Conservation (phyloP, 352 stramenopile genomes). For the Achlya hypogyna region DNA sequence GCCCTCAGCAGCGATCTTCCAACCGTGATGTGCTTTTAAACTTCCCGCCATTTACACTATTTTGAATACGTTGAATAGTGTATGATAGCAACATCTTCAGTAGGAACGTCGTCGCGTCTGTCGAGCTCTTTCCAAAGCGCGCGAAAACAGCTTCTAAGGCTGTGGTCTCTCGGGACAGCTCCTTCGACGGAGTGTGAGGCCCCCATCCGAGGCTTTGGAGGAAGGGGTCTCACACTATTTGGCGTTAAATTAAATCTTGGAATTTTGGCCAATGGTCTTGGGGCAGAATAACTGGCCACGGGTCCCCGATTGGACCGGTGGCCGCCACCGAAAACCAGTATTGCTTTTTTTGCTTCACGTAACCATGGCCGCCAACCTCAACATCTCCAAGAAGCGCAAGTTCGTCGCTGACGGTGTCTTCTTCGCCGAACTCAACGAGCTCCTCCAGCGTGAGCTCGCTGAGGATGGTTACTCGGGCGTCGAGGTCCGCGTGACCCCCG, state of each 20-base stretch:
- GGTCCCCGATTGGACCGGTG: not conserved
- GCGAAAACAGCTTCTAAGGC: too few relatives aligned
- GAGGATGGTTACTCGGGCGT: constrained; percentile 98
- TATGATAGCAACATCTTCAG: too few relatives aligned
- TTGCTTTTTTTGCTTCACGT: constrained; percentile 20
- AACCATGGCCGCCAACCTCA: constrained; percentile 87
- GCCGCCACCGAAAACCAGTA: not conserved
- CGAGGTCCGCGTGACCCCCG: constrained; percentile 97
- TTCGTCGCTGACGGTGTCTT: constrained; percentile 99
- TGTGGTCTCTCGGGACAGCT: too few relatives aligned
- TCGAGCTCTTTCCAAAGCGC: too few relatives aligned
- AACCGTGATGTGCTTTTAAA: too few relatives aligned
- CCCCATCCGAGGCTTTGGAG: too few relatives aligned
- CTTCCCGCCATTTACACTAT: too few relatives aligned
- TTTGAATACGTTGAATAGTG: too few relatives aligned
- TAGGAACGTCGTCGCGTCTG: too few relatives aligned
- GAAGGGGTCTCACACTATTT: not conserved
- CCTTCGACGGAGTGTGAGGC: too few relatives aligned
- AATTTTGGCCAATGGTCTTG: not conserved
- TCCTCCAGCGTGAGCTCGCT: constrained; percentile 96
- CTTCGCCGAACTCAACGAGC: constrained; percentile 99
- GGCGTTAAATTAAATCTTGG: not conserved
- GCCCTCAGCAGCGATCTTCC: too few relatives aligned
- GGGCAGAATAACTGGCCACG: not conserved
- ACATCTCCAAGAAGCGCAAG: constrained; percentile 99